A percentile compares a stretch with the other conserved stretches of the same genome.
Conservation (phyloP, 352 stramenopile species). For the Plasmopara viticola region DNA sequence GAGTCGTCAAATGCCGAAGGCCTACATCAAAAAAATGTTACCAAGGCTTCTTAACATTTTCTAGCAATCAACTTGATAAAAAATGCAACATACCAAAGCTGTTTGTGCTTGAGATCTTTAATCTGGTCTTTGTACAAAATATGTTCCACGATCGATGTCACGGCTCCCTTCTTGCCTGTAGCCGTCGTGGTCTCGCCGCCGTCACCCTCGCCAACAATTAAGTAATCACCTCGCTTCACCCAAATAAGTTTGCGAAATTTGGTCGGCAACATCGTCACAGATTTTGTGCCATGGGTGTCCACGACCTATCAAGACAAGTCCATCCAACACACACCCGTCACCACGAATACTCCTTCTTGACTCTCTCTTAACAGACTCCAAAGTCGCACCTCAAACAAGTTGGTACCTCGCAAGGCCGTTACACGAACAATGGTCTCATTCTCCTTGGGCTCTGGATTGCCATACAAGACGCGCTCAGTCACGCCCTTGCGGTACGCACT, state of each 20-base stretch:
- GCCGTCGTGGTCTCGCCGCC: constrained; percentile 59
- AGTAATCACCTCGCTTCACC: constrained; percentile 96
- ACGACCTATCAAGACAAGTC: constrained; percentile 38
- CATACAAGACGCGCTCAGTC: constrained; percentile 88
- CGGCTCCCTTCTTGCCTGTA: constrained; percentile 82
- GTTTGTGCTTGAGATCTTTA: constrained; percentile 93
- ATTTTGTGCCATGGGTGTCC: constrained; percentile 44
- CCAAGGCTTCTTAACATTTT: neutral
- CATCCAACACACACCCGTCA: neutral
- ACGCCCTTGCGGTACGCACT: constrained; percentile 91
- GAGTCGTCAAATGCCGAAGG: constrained; percentile 44
- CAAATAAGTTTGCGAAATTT: constrained; percentile 99
- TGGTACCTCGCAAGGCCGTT: constrained; percentile 88
- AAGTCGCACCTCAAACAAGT: constrained; percentile 92
- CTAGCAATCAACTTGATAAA: too few relatives aligned
- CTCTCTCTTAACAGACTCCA: neutral
- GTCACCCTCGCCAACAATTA: constrained; percentile 89
- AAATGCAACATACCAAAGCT: constrained; percentile 73
- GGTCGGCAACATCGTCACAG: constrained; percentile 94
- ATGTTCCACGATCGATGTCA: constrained; percentile 91
- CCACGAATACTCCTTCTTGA: too few relatives aligned
- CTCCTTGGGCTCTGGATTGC: constrained; percentile 82
- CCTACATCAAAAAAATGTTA: constrained; percentile 25
- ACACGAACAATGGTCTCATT: constrained; percentile 92
- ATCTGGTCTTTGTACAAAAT: constrained; percentile 99